These are phyloP conservation scores for Brassica nigra DNA, from an alignment of 345 rosid genomes.

Conservation along the genomic window DNA sequence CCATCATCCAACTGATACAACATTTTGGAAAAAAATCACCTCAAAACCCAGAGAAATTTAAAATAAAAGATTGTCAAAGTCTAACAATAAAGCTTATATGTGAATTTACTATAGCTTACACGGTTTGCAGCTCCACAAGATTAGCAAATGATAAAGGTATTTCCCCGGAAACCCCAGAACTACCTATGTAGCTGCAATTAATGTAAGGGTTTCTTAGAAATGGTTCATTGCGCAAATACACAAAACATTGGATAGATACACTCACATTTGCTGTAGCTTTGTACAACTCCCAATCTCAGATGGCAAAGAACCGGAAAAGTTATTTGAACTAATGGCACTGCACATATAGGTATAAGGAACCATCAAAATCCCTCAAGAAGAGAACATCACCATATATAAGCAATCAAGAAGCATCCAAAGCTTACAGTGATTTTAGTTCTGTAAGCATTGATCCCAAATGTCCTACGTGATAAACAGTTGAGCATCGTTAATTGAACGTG, in stretches of 20 bases:
- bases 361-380: no score
- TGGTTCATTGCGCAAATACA: neutral
- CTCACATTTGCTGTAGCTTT: slow-evolving; percentile 61
- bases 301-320: slow-evolving; percentile 72
- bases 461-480: no score
- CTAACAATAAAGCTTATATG: neutral
- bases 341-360: neutral
- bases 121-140: slow-evolving; percentile 27
- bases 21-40: neutral
- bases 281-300: slow-evolving; percentile 58
- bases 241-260: slow-evolving; percentile 6
- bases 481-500: no score
- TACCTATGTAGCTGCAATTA: slow-evolving; percentile 51
- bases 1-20: slow-evolving; percentile 50
- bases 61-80: no score
- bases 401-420: no score
- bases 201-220: neutral
- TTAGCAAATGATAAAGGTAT: slow-evolving; percentile 58
- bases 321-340: slow-evolving; percentile 58
- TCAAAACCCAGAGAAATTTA: neutral
- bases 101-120: slow-evolving; percentile 31
- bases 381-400: no score
- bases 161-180: slow-evolving; percentile 61
- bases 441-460: no score
- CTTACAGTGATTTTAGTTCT: no score